Percentiles rank a stretch among this genome's conserved stretches.
Conservation (phyloP, 345 rosid genomes). For the Eucalyptus pauciflora region DNA sequence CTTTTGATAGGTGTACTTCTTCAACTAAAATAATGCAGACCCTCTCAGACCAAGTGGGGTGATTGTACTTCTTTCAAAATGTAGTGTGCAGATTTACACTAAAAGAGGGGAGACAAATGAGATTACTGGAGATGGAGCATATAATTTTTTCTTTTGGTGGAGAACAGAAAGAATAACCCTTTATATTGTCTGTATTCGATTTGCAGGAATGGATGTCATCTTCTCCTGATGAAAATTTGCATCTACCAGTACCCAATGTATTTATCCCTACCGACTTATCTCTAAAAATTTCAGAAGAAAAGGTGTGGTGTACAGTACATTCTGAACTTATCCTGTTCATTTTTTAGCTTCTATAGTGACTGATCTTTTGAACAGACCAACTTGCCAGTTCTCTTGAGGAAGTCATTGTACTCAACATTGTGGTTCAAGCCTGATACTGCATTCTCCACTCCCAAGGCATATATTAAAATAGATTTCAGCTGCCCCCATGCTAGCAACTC, state of each 20-base stretch:
- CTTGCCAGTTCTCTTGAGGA: slow-evolving; percentile 50
- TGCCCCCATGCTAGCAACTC: slow-evolving; percentile 67
- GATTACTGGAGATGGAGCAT: not conserved
- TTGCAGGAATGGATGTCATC: slow-evolving; percentile 73
- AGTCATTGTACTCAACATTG: slow-evolving; percentile 46
- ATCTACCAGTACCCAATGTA: slow-evolving; percentile 57
- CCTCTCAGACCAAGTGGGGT: not conserved
- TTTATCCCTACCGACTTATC: slow-evolving; percentile 85
- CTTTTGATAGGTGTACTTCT: not conserved
- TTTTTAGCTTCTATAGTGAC: not conserved
- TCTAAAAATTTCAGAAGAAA: slow-evolving; percentile 39
- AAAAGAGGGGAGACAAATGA: not conserved
- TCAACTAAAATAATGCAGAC: not conserved
- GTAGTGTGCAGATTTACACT: not conserved
- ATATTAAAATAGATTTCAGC: slow-evolving; percentile 62
- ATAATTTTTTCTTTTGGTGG: not conserved
- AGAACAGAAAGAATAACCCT: not conserved
- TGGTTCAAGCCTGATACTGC: slow-evolving; percentile 87
- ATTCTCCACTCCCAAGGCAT: slow-evolving; percentile 77
- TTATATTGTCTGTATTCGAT: not conserved
- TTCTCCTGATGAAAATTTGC: slow-evolving; percentile 55
- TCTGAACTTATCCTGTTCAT: not conserved
- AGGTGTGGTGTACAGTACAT: slow-evolving; percentile 25
- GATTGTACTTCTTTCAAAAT: not conserved
- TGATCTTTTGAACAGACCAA: slow-evolving; percentile 38